Evolutionary conservation across 2,329 filamentous ascomycete species (phyloP).

Genomic region (Aspergillus floridensis): DNA sequence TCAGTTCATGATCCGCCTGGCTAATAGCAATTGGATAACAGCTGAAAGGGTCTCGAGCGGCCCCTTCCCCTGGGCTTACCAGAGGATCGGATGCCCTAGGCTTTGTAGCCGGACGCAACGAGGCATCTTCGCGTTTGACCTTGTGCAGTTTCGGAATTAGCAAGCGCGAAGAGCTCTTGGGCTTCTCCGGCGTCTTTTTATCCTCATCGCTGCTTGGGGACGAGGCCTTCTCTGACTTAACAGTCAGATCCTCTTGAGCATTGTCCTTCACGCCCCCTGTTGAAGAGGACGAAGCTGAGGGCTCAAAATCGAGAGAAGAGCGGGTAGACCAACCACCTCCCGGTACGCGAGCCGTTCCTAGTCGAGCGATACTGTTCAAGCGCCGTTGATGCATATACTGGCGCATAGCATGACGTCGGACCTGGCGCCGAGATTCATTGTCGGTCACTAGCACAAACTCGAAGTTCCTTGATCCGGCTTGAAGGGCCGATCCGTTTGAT

Average conservation of each 20-base stretch:
- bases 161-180: constrained; percentile 6
- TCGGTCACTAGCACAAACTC: constrained; percentile 36
- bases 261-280: constrained; percentile 9
- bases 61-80: constrained; percentile 17
- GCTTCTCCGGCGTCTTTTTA: neutral
- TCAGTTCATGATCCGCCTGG: constrained; percentile 27
- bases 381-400: constrained; percentile 36
- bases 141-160: constrained; percentile 12
- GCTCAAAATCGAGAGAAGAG: constrained; percentile 4
- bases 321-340: constrained; percentile 25
- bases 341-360: constrained; percentile 29
- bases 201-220: constrained; percentile 13
- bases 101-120: constrained; percentile 4
- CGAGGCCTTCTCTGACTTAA: constrained; percentile 5
- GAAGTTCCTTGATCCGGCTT: constrained; percentile 23
- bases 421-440: constrained; percentile 31
- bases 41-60: constrained; percentile 26
- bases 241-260: constrained; percentile 3
- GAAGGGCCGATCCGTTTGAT: constrained; percentile 7
- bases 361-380: constrained; percentile 31
- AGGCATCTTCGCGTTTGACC: constrained; percentile 16
- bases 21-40: constrained; percentile 28
- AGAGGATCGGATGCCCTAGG: constrained; percentile 14
- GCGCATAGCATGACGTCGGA: constrained; percentile 37
- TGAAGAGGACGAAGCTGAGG: constrained; percentile 10